phyloP scores from a whole-genome alignment of 1,284 basidiomycete genomes.

The Porodaedalea pini region DNA sequence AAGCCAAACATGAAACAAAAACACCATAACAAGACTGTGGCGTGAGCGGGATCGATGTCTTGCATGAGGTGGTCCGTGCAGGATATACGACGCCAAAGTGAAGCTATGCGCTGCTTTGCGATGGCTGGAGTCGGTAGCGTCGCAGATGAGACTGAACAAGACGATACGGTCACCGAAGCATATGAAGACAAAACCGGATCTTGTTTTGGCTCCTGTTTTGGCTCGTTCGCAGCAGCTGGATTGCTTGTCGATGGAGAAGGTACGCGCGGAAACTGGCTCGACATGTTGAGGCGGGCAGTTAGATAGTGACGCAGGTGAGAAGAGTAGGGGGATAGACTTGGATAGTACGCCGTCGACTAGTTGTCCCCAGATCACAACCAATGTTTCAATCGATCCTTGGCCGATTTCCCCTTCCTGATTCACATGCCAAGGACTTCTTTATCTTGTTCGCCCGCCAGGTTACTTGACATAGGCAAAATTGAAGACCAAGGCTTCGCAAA shows the following conservation, averaged over 20 bases:
- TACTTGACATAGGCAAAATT: not conserved
- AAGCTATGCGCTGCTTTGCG: not conserved
- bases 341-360: too few species aligned
- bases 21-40: conserved; percentile 58
- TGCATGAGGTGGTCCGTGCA: conserved; percentile 31
- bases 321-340: too few species aligned
- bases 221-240: not conserved
- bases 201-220: not conserved
- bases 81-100: not conserved
- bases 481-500: not conserved
- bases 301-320: too few species aligned
- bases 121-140: not conserved
- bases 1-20: conserved; percentile 88
- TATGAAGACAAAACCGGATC: not conserved
- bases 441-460: not conserved
- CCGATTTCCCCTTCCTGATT: not conserved
- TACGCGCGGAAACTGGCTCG: not conserved
- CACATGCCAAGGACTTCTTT: not conserved
- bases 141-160: not conserved
- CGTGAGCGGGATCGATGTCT: conserved; percentile 60
- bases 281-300: not conserved
- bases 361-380: too few species aligned
- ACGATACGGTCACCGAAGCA: not conserved
- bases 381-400: conserved; percentile 1
- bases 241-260: not conserved